Percentiles rank a stretch among this genome's conserved stretches.
Conservation (phyloP, 2,329 filamentous ascomycete species). For the Fusarium tuaranense region DNA sequence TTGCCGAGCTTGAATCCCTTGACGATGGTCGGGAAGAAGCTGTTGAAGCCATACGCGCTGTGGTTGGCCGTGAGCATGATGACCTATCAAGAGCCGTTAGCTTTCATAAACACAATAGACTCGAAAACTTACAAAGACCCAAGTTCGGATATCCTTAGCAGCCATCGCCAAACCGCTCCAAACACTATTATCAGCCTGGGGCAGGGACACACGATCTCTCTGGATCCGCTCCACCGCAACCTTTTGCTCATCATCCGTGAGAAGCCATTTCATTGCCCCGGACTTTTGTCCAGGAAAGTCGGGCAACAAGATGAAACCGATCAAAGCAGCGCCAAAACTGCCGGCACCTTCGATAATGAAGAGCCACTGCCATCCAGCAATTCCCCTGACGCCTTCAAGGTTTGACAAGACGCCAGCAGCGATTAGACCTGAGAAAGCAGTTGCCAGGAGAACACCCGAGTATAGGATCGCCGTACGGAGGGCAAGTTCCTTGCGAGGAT, state of each 20-base stretch:
- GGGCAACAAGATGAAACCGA: slow-evolving; percentile 28
- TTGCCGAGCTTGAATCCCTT: slow-evolving; percentile 28
- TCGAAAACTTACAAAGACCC: slow-evolving; percentile 32
- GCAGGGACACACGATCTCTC: slow-evolving; percentile 39
- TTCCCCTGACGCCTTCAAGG: slow-evolving; percentile 55
- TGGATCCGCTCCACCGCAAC: slow-evolving; percentile 30
- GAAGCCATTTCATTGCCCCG: slow-evolving; percentile 15
- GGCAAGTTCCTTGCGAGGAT: slow-evolving; percentile 39
- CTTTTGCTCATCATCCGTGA: slow-evolving; percentile 15
- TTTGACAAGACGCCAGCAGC: slow-evolving; percentile 41
- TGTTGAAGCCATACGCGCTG: slow-evolving; percentile 39
- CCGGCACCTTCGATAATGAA: slow-evolving; percentile 69
- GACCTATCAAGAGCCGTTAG: neutral
- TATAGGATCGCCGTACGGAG: slow-evolving; percentile 42
- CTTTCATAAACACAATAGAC: neutral
- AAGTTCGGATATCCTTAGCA: slow-evolving; percentile 38
- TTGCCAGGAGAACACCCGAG: slow-evolving; percentile 33
- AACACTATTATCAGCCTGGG: slow-evolving; percentile 12
- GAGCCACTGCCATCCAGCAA: slow-evolving; percentile 64
- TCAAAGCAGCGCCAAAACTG: slow-evolving; percentile 31
- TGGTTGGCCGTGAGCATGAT: slow-evolving; percentile 38
- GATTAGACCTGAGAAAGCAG: slow-evolving; percentile 39
- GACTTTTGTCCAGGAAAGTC: slow-evolving; percentile 31
- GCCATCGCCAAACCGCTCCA: slow-evolving; percentile 39
- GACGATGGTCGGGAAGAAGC: slow-evolving; percentile 44